Evolutionary conservation across 1,284 basidiomycete genomes (phyloP).

Genomic region (Cutaneotrichosporon arboriforme): DNA sequence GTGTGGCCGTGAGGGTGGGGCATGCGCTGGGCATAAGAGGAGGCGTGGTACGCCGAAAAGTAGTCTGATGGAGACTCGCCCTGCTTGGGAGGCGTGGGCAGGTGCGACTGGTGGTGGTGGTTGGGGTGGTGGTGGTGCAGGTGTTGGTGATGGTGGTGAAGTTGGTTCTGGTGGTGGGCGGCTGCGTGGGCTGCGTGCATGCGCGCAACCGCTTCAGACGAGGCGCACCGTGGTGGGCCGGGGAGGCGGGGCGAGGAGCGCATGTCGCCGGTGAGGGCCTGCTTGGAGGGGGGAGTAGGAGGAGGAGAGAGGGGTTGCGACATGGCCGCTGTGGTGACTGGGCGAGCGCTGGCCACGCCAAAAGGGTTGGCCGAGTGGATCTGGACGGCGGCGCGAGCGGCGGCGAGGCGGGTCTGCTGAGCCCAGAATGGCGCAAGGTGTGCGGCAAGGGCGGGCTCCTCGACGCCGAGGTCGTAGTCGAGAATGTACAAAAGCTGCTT

Average conservation of each 20-base stretch:
- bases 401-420: constrained; percentile 13
- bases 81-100: constrained; percentile 10
- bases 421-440: constrained; percentile 19
- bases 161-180: neutral
- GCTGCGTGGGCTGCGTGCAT: neutral
- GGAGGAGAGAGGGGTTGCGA: constrained; percentile 8
- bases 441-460: constrained; percentile 51
- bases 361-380: constrained; percentile 3
- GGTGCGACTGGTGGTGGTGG: neutral
- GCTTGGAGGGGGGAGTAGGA: constrained; percentile 14
- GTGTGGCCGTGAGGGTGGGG: neutral
- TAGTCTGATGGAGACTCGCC: constrained; percentile 9
- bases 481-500: constrained; percentile 83
- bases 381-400: constrained; percentile 9
- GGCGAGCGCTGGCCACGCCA: neutral
- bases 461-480: constrained; percentile 81
- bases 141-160: neutral
- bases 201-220: constrained; percentile 3
- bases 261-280: constrained; percentile 6
- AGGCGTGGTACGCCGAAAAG: constrained; percentile 5
- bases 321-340: neutral
- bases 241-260: constrained; percentile 11
- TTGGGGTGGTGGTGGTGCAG: neutral
- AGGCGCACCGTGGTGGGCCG: constrained; percentile 8
- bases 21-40: neutral